These are phyloP conservation scores for Aureobasidium sp. DNA, from an alignment of 2,329 filamentous ascomycete genomes.

Conservation along the genomic window DNA sequence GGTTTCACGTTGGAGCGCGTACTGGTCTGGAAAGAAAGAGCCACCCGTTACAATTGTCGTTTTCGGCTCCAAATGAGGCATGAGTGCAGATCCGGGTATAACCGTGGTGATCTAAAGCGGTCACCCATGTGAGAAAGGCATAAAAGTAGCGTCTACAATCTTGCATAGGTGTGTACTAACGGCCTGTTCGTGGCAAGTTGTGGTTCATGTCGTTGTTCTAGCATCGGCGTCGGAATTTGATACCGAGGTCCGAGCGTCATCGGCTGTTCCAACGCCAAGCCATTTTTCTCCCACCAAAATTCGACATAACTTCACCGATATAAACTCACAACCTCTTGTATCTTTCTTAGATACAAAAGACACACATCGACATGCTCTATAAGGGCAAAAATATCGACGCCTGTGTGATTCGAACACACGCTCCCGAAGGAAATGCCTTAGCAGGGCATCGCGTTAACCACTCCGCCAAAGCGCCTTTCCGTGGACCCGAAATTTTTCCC, in stretches of 20 bases:
- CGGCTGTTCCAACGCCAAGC: not conserved
- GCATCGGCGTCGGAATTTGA: not conserved
- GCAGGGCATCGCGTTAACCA: slow-evolving; percentile 13
- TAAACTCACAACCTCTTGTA: no score
- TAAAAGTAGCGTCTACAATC: not conserved
- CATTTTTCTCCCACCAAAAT: not conserved
- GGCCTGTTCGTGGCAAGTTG: no score
- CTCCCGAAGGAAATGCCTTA: slow-evolving; percentile 11
- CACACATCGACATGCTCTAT: no score
- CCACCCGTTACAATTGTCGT: not conserved
- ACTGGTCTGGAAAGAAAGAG: not conserved
- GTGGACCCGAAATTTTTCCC: no score
- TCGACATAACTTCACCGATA: not conserved
- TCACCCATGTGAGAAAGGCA: not conserved
- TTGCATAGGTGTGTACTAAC: not conserved
- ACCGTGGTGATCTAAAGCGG: not conserved
- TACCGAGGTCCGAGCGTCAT: not conserved
- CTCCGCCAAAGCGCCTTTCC: slow-evolving; percentile 12
- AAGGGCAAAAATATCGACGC: slow-evolving; percentile 6
- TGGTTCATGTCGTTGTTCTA: not conserved
- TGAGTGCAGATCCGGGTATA: not conserved
- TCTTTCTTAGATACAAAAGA: not conserved
- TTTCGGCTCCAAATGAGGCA: not conserved
- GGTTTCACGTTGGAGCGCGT: not conserved
- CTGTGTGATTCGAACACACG: slow-evolving; percentile 9